A percentile compares a stretch with the other conserved stretches of the same genome.
phyloP scores from a whole-genome alignment of 2,329 filamentous ascomycete genomes.

The Sporothrix variecibatus region DNA sequence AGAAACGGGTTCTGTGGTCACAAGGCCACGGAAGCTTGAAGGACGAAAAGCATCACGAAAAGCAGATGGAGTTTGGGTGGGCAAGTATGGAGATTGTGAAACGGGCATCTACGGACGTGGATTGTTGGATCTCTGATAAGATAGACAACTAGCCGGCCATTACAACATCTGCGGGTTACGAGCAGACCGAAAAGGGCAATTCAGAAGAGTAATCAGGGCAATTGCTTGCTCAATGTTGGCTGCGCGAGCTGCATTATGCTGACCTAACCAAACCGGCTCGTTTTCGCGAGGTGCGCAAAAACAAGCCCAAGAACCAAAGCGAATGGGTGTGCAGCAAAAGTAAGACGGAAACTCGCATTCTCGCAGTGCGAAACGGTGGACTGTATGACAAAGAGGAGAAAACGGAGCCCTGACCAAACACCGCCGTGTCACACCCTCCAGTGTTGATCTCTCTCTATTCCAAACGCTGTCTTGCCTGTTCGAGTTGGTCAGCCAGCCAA shows the following conservation, averaged over 20 bases:
- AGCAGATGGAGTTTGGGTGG: not conserved
- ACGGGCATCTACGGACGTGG: not conserved
- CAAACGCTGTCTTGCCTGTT: not conserved
- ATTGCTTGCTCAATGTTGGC: not conserved
- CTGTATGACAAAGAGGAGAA: not conserved
- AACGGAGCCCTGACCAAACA: not conserved
- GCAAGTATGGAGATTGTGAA: conserved; percentile 1
- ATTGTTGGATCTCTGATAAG: not conserved
- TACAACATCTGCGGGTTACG: not conserved
- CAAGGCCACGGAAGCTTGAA: not conserved
- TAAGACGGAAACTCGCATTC: conserved; percentile 7
- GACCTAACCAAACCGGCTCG: not conserved
- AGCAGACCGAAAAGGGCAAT: not conserved
- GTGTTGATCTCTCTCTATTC: not conserved
- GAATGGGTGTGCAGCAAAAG: not conserved
- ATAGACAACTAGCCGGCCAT: conserved; percentile 14
- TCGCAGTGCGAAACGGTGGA: not conserved
- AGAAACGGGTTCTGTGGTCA: not conserved
- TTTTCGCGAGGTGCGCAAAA: conserved; percentile 9
- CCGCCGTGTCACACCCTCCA: not conserved
- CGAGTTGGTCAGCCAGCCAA: not conserved
- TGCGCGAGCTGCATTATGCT: not conserved
- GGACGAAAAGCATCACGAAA: not conserved
- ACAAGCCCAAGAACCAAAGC: not conserved
- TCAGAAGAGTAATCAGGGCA: no score